phyloP scores from a whole-genome alignment of 805 yeast species.

The Komagataella pastoris region DNA sequence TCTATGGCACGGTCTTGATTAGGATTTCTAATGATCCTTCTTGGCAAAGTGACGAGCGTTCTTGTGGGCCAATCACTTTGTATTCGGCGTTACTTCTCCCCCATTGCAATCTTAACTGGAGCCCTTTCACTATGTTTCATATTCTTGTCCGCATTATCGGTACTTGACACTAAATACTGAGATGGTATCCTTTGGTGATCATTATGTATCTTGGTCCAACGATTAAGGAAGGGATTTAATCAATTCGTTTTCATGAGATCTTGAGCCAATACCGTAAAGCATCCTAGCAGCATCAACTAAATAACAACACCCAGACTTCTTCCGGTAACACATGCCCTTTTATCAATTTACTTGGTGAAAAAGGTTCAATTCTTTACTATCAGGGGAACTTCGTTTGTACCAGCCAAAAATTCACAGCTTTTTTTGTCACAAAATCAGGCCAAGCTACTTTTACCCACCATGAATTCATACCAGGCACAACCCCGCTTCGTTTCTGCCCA shows the following conservation, averaged over 20 bases:
- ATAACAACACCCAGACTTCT: background rate
- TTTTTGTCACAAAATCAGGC: background rate
- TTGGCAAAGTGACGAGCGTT: too few relatives aligned
- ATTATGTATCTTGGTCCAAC: background rate
- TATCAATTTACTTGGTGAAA: background rate
- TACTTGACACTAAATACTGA: background rate
- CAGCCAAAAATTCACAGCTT: background rate
- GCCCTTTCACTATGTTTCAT: too few relatives aligned
- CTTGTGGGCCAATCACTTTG: too few relatives aligned
- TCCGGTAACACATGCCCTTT: background rate
- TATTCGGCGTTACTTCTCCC: too few relatives aligned
- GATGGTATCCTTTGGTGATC: background rate
- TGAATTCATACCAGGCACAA: background rate
- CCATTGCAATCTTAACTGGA: too few relatives aligned
- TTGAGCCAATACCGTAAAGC: background rate
- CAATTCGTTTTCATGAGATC: background rate
- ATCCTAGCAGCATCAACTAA: too few relatives aligned
- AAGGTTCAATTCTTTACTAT: background rate
- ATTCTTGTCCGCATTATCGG: too few relatives aligned
- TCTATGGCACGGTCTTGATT: background rate
- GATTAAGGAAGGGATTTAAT: too few relatives aligned
- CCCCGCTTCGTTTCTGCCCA: too few relatives aligned
- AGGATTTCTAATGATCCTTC: too few relatives aligned
- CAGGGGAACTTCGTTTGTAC: too few relatives aligned
- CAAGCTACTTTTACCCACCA: background rate